Evolutionary conservation across 371 early-diverging fungal species (phyloP).

Genomic region (Apophysomyces elegans): DNA sequence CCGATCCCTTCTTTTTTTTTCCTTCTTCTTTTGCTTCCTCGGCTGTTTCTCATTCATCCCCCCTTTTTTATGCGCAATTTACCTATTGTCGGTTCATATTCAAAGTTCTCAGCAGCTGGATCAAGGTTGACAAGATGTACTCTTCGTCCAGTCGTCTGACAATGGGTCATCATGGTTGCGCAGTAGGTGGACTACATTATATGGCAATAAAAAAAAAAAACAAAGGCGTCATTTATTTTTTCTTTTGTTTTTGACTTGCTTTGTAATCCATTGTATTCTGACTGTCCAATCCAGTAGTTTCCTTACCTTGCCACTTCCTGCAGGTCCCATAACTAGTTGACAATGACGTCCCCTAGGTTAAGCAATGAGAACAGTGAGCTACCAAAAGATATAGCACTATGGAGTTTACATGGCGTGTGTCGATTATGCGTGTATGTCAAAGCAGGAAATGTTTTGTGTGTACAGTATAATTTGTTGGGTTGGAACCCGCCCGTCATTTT

Average conservation of each 20-base stretch:
- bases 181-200: slow-evolving; percentile 89
- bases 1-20: too few species aligned
- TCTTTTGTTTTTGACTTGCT: too few species aligned
- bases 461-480: too few species aligned
- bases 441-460: too few species aligned
- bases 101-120: slow-evolving; percentile 96
- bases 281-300: background rate
- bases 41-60: too few species aligned
- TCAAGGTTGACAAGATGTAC: slow-evolving; percentile 98
- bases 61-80: slow-evolving; percentile 1
- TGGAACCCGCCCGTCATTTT: background rate
- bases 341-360: slow-evolving; percentile 78
- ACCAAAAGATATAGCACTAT: too few species aligned
- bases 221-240: too few species aligned
- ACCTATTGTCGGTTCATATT: slow-evolving; percentile 89
- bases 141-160: slow-evolving; percentile 76
- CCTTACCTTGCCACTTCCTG: slow-evolving; percentile 91
- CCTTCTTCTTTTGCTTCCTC: too few species aligned
- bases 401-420: too few species aligned
- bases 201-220: too few species aligned
- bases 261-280: background rate
- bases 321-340: slow-evolving; percentile 98
- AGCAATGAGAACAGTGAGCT: background rate
- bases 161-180: slow-evolving; percentile 91
- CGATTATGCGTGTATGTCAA: too few species aligned